Conservation (phyloP, 2,329 filamentous ascomycete species). For the Cladosporium sp. region DNA sequence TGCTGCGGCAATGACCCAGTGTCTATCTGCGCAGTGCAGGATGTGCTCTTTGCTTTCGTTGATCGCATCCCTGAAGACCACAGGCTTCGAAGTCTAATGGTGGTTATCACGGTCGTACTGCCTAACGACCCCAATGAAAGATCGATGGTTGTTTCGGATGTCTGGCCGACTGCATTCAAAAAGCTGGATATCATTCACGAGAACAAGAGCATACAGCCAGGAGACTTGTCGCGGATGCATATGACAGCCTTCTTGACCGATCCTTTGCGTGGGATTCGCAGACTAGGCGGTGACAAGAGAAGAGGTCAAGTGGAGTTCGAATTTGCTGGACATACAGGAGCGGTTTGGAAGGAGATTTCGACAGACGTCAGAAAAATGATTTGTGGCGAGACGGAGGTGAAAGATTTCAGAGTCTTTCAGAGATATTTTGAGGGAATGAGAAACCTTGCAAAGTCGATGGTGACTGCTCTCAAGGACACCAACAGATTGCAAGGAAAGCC, state of each 20-base stretch:
- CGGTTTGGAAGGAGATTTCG: not conserved
- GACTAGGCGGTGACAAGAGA: not conserved
- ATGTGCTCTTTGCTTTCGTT: not conserved
- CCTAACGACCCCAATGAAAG: not conserved
- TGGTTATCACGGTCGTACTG: not conserved
- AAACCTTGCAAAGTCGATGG: not conserved
- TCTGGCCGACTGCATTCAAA: not conserved
- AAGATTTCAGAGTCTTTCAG: not conserved
- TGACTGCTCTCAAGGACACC: not conserved
- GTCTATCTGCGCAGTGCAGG: not conserved
- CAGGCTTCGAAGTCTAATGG: not conserved
- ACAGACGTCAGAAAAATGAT: not conserved
- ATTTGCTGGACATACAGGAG: not conserved
- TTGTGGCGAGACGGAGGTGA: not conserved
- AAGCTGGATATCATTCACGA: not conserved
- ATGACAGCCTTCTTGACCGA: slow-evolving; percentile 1
- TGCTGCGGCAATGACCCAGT: not conserved
- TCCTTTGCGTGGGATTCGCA: not conserved
- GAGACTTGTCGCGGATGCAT: slow-evolving; percentile 1
- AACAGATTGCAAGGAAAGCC: not conserved
- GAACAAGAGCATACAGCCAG: not conserved
- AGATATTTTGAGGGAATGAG: not conserved
- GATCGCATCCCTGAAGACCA: not conserved
- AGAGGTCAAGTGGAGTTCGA: not conserved
- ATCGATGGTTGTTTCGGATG: not conserved